These are phyloP conservation scores for Microbotryum lychnidis-dioicae DNA, from an alignment of 1,284 basidiomycete genomes.

Conservation along the genomic window DNA sequence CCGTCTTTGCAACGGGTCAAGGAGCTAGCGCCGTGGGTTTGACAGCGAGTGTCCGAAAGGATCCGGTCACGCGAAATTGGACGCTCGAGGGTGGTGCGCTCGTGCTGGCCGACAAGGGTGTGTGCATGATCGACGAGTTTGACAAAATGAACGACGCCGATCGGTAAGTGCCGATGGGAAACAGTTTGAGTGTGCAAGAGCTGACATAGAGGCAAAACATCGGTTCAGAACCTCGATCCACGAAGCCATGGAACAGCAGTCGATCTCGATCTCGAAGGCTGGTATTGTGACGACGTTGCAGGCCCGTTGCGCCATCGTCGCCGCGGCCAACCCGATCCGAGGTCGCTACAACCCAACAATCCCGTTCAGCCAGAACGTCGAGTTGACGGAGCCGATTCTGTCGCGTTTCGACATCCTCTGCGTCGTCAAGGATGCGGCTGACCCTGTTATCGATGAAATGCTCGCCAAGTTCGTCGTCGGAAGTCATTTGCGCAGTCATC, in stretches of 20 bases:
- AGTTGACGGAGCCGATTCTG: slow-evolving; percentile 94
- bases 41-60: slow-evolving; percentile 94
- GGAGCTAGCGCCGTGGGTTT: slow-evolving; percentile 97
- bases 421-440: slow-evolving; percentile 95
- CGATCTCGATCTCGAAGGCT: slow-evolving; percentile 98
- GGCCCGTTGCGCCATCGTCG: slow-evolving; percentile 93
- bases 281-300: slow-evolving; percentile 96
- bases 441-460: slow-evolving; percentile 94
- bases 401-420: slow-evolving; percentile 98
- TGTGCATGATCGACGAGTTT: slow-evolving; percentile 97
- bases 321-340: slow-evolving; percentile 93
- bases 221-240: slow-evolving; percentile 80
- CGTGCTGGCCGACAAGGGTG: slow-evolving; percentile 97
- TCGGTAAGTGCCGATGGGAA: slow-evolving; percentile 22
- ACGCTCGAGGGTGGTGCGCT: slow-evolving; percentile 95
- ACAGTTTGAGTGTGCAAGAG: not conserved
- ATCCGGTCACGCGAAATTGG: slow-evolving; percentile 96
- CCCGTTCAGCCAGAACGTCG: slow-evolving; percentile 96
- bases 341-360: slow-evolving; percentile 96
- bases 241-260: slow-evolving; percentile 99
- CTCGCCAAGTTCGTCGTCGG: slow-evolving; percentile 95
- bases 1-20: slow-evolving; percentile 97
- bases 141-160: slow-evolving; percentile 99
- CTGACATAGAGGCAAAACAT: not conserved
- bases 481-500: slow-evolving; percentile 87